These are phyloP conservation scores for Tetrapisispora fleetii DNA, from an alignment of 805 yeast genomes.

Conservation along the genomic window DNA sequence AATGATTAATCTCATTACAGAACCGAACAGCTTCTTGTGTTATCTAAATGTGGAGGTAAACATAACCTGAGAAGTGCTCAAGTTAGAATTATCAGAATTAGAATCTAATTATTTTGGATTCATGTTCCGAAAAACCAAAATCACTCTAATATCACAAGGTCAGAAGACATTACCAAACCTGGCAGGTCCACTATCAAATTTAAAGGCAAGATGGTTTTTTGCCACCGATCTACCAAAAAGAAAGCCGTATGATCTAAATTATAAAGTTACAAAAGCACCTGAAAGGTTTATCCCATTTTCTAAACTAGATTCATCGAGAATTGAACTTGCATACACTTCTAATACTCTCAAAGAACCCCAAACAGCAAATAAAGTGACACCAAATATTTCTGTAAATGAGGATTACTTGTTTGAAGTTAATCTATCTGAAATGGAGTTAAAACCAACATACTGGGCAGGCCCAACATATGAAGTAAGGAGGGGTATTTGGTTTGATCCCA, in stretches of 20 bases:
- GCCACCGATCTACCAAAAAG: slow-evolving; percentile 68
- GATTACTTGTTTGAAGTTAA: slow-evolving; percentile 73
- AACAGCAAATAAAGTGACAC: not conserved
- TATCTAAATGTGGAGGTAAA: too few relatives aligned
- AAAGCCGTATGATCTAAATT: slow-evolving; percentile 53
- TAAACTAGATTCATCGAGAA: slow-evolving; percentile 44
- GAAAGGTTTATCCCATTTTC: slow-evolving; percentile 61
- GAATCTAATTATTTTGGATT: not conserved
- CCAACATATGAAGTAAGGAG: slow-evolving; percentile 74
- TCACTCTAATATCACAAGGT: not conserved
- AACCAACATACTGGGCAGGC: slow-evolving; percentile 83
- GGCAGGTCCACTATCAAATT: not conserved
- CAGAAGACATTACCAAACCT: not conserved
- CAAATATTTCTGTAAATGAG: slow-evolving; percentile 54
- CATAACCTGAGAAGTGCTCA: too few relatives aligned
- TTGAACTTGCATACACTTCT: slow-evolving; percentile 41
- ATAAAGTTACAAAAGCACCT: slow-evolving; percentile 42
- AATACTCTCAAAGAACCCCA: not conserved
- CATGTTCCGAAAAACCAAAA: not conserved
- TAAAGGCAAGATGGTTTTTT: slow-evolving; percentile 52
- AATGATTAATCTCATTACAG: too few relatives aligned
- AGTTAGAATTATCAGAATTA: too few relatives aligned
- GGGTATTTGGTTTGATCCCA: slow-evolving; percentile 70
- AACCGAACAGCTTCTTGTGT: too few relatives aligned
- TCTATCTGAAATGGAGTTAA: slow-evolving; percentile 40